These are phyloP conservation scores for Leccinum sublutescens DNA, from an alignment of 768 basidiomycete species.

Conservation along the genomic window DNA sequence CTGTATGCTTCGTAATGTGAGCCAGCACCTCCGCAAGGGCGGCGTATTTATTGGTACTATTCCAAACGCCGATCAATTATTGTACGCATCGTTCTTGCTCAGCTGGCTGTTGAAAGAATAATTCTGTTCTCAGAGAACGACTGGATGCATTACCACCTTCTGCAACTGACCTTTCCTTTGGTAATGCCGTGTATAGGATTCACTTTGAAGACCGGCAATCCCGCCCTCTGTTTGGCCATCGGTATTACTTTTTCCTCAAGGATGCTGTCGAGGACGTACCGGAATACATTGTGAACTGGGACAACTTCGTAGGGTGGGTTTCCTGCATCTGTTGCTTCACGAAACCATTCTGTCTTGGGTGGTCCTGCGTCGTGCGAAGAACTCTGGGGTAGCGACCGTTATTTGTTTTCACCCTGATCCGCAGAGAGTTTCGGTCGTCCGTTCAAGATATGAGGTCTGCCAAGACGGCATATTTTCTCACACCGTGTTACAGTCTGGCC, in stretches of 20 bases:
- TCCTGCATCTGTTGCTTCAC: not conserved
- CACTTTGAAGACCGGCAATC: conserved; percentile 73
- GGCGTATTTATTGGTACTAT: conserved; percentile 98
- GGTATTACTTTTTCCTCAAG: conserved; percentile 89
- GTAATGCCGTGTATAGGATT: conserved; percentile 88
- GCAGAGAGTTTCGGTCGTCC: not conserved
- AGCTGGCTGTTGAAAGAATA: conserved; percentile 8
- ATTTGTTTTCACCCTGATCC: not conserved
- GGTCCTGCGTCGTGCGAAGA: not conserved
- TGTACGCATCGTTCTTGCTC: conserved; percentile 52
- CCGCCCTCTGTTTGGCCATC: conserved; percentile 77
- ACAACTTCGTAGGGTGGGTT: conserved; percentile 79
- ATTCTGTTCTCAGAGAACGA: conserved; percentile 50
- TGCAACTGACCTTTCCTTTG: conserved; percentile 72
- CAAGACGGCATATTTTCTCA: conserved; percentile 12
- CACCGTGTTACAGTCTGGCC: conserved; percentile 61
- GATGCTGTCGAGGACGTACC: conserved; percentile 98
- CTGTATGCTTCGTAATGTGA: conserved; percentile 91
- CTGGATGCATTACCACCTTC: conserved; percentile 70
- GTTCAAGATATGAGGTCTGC: not conserved
- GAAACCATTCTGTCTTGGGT: not conserved
- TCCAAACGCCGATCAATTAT: conserved; percentile 79
- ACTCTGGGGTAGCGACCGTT: not conserved
- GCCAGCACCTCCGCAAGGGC: conserved; percentile 71
- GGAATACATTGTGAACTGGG: conserved; percentile 97